Evolutionary conservation across 164 flowering plant genomes (phyloP), one percentile per base, ranked within the genome.

Genomic region (Nymphaea colorata): DNA sequence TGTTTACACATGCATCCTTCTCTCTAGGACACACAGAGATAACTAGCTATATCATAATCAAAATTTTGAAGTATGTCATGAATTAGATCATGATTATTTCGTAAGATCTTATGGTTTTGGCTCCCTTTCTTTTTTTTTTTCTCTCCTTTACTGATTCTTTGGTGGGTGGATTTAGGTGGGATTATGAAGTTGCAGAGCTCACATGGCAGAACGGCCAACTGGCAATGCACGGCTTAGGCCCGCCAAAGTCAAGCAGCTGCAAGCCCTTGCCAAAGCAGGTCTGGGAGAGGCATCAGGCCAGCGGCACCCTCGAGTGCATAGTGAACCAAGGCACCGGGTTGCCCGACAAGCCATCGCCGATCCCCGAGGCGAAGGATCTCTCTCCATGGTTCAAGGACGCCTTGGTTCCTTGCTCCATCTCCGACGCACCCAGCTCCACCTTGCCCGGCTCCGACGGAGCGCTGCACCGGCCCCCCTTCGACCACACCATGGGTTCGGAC

Each of bases 161-260:
- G 36, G 36, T 25, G 36, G 36, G 36, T 25, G 36, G 36, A 59
- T 15, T 6, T 36, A 11, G 65, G 43, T 64, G 77, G 53, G 91
- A 84, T 71, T 86, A 84, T 60, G 94, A 85, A 70, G 89, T 92
- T 43, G 89, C 96, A 41, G 98, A 91, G 80, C 76, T 91, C 69
- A 89, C 89, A 36, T 91, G 96, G 98, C 86, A 87, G 70, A 89
- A 89, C 68, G 98, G 98, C 4, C 93, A 91, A 65, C 65, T 86
- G 64, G 79, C 86, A 64, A 77, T 89, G 89, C 92, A 92, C 76
- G 90, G 89, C 4, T 70, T 92, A 3, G 91, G 87, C 1, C 83
- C 73, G 2, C 91, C 89, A 44, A 83, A 89, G 6, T 67, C 64
- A 51, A 68, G 70, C 14, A 14, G 64, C 36, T 25, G 36, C 61